A percentile compares a stretch with the other conserved stretches of the same genome.
phyloP scores from a whole-genome alignment of 148 eudicot genomes.

The Limonium bicolor region DNA sequence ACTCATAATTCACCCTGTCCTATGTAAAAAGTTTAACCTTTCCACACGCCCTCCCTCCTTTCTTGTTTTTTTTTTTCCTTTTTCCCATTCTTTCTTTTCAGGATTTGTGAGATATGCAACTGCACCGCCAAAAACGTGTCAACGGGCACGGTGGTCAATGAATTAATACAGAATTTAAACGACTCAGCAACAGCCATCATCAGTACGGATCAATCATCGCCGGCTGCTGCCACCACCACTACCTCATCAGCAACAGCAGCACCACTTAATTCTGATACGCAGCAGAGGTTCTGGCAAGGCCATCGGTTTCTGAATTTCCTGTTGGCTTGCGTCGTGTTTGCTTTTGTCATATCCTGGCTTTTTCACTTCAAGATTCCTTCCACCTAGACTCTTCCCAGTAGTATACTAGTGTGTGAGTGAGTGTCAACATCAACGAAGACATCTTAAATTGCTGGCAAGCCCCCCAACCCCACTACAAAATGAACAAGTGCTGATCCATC shows the following conservation, averaged over 20 bases:
- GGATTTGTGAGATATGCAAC: constrained; percentile 41
- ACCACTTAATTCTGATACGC: too few relatives aligned
- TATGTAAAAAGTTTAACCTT: too few relatives aligned
- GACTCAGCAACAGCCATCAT: too few relatives aligned
- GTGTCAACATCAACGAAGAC: too few relatives aligned
- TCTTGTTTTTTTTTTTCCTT: background rate
- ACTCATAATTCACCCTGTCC: too few relatives aligned
- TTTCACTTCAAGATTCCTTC: constrained; percentile 83
- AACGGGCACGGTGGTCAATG: constrained; percentile 20
- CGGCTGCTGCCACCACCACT: constrained; percentile 13
- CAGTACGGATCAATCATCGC: constrained; percentile 20
- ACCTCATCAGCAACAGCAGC: constrained; percentile 19
- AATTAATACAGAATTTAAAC: constrained; percentile 17
- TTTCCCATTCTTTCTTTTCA: background rate
- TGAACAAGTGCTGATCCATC: too few relatives aligned
- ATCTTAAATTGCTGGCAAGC: too few relatives aligned
- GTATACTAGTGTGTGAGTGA: too few relatives aligned
- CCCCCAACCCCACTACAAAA: too few relatives aligned
- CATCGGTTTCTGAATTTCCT: constrained; percentile 72
- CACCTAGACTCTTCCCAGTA: too few relatives aligned
- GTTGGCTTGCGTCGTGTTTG: constrained; percentile 85
- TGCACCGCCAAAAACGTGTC: constrained; percentile 37
- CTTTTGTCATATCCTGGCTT: constrained; percentile 91
- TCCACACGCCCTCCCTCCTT: too few relatives aligned
- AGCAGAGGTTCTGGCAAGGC: constrained; percentile 73